These are phyloP conservation scores for Lathyrus oleraceus DNA, from an alignment of 306 rosid genomes.

Conservation along the genomic window DNA sequence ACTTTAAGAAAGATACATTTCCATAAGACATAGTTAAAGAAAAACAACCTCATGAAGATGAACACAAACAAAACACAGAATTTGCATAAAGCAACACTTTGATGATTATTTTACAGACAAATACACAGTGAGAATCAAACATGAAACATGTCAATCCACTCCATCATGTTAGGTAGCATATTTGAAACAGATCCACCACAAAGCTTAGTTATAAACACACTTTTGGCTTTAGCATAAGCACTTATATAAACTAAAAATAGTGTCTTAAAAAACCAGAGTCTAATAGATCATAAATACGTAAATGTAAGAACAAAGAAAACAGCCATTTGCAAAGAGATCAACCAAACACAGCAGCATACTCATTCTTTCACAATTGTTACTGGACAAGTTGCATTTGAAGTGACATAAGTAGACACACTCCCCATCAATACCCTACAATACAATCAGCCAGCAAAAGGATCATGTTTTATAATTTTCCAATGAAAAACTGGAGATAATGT, in stretches of 20 bases:
- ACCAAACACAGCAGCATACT: not conserved
- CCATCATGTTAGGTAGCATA: not conserved
- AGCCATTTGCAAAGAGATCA: constrained; percentile 7
- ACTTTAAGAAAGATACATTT: not conserved
- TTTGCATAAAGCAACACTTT: not conserved
- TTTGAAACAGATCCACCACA: constrained; percentile 33
- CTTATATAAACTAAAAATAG: constrained; percentile 22
- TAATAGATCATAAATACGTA: constrained; percentile 14
- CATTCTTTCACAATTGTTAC: constrained; percentile 50
- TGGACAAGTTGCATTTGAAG: constrained; percentile 50
- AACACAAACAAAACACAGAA: constrained; percentile 6
- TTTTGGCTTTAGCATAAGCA: constrained; percentile 15
- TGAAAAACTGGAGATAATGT: too few species aligned
- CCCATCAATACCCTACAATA: constrained; percentile 54
- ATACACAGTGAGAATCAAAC: not conserved
- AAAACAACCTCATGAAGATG: constrained; percentile 1
- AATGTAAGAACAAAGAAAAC: not conserved
- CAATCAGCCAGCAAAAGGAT: not conserved
- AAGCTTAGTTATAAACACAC: constrained; percentile 31
- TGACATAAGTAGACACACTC: constrained; percentile 55
- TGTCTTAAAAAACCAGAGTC: not conserved
- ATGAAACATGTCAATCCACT: constrained; percentile 15
- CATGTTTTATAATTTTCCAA: not conserved
- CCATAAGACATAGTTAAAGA: not conserved
- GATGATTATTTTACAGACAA: not conserved